A percentile compares a stretch with the other conserved stretches of the same genome.
These are phyloP conservation scores for Sungouiella blattae DNA, from an alignment of 805 yeast genomes.

Conservation along the genomic window DNA sequence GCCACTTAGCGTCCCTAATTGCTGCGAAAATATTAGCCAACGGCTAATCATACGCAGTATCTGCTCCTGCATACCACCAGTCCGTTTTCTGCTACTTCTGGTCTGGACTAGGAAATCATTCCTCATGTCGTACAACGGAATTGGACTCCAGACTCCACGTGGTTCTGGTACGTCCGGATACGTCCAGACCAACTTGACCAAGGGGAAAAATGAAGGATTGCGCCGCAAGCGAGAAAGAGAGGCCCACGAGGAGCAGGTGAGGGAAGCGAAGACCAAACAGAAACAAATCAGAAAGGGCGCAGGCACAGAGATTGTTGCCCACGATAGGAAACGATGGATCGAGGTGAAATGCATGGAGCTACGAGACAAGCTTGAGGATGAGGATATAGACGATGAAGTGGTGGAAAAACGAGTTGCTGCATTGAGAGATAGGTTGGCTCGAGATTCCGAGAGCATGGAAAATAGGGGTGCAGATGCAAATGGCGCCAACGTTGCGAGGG, in stretches of 20 bases:
- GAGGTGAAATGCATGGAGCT: slow-evolving; percentile 49
- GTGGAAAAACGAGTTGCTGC: slow-evolving; percentile 21
- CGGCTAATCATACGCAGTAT: no score
- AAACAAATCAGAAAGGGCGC: slow-evolving; percentile 9
- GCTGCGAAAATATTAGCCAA: no score
- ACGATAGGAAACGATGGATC: slow-evolving; percentile 33
- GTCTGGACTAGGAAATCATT: no score
- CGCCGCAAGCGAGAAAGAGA: slow-evolving; percentile 26
- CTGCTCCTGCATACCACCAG: no score
- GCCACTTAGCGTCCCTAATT: no score
- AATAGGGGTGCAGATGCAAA: no score
- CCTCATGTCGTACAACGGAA: slow-evolving; percentile 54
- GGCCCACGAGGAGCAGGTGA: slow-evolving; percentile 13
- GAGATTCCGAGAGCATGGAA: no score
- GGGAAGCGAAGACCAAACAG: slow-evolving; percentile 10
- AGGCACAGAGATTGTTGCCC: slow-evolving; percentile 26
- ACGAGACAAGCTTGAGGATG: slow-evolving; percentile 51
- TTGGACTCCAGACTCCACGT: slow-evolving; percentile 53
- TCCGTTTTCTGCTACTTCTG: no score
- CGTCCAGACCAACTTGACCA: slow-evolving; percentile 45
- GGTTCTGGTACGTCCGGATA: slow-evolving; percentile 66
- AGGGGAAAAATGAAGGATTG: slow-evolving; percentile 19
- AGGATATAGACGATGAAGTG: slow-evolving; percentile 32
- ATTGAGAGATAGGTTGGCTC: slow-evolving; percentile 16
- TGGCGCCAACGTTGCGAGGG: no score